Conservation (phyloP, 2,329 filamentous ascomycete genomes). For the Hypoxylon sp. region DNA sequence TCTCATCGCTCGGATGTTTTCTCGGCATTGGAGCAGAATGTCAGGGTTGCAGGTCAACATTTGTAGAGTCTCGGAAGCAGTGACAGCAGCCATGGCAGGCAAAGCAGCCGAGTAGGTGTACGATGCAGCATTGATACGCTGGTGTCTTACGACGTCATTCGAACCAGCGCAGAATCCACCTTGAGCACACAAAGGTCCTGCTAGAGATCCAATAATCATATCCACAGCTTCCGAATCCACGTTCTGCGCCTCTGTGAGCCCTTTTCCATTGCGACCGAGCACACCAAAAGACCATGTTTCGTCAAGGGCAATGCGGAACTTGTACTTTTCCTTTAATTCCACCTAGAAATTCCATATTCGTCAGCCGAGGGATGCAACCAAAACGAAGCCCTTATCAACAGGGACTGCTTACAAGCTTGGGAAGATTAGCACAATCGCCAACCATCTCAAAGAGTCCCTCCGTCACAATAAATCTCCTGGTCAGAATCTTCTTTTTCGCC, state of each 20-base stretch:
- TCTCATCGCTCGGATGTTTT: conserved; percentile 89
- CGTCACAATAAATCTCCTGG: conserved; percentile 93
- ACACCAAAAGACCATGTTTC: conserved; percentile 99
- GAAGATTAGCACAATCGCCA: conserved; percentile 87
- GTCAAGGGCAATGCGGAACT: conserved; percentile 97
- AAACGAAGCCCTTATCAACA: not conserved
- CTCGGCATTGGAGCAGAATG: conserved; percentile 81
- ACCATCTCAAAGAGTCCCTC: conserved; percentile 94
- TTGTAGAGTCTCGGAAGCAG: conserved; percentile 89
- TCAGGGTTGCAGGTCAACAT: conserved; percentile 90
- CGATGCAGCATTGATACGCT: conserved; percentile 90
- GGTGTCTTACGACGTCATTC: conserved; percentile 93
- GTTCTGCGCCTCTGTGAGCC: conserved; percentile 95
- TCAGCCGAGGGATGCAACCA: conserved; percentile 5
- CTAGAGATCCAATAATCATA: conserved; percentile 95
- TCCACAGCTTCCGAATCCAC: conserved; percentile 94
- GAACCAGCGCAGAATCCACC: conserved; percentile 96
- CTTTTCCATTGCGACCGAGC: conserved; percentile 89
- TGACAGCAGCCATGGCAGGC: conserved; percentile 94
- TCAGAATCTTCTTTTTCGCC: conserved; percentile 85
- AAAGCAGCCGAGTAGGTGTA: conserved; percentile 98
- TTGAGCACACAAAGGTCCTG: conserved; percentile 90
- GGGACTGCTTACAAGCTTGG: conserved; percentile 77
- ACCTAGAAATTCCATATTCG: conserved; percentile 65
- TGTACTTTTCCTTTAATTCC: conserved; percentile 95